phyloP scores from a whole-genome alignment of 106 monocot genomes.

The Hemerocallis citrina region DNA sequence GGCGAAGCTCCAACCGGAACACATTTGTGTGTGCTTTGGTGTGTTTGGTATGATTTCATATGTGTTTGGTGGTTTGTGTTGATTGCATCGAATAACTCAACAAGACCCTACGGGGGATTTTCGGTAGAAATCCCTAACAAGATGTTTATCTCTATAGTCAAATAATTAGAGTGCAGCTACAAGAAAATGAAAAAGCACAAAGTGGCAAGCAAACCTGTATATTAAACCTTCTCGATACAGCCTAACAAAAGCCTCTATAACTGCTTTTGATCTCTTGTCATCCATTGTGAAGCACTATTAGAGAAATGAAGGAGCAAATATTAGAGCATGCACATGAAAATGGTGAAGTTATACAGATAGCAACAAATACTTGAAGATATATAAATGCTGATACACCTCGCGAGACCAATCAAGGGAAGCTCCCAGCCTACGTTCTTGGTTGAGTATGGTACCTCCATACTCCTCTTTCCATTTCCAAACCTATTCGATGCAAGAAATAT shows the following conservation, averaged over 20 bases:
- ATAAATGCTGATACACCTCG: constrained; percentile 35
- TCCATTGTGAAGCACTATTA: constrained; percentile 25
- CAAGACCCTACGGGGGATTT: too few relatives aligned
- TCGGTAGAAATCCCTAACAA: too few relatives aligned
- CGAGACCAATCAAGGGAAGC: constrained; percentile 98
- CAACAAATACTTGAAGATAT: neutral
- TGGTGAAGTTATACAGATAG: neutral
- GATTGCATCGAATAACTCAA: too few relatives aligned
- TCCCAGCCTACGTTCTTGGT: constrained; percentile 78
- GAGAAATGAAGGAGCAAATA: neutral
- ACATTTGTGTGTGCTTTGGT: too few relatives aligned
- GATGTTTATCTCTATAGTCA: too few relatives aligned
- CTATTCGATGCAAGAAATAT: constrained; percentile 19
- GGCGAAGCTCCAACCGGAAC: too few relatives aligned
- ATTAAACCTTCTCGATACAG: constrained; percentile 25
- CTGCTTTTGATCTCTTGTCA: constrained; percentile 19
- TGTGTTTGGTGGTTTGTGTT: too few relatives aligned
- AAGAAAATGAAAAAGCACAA: too few relatives aligned
- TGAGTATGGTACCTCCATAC: constrained; percentile 91
- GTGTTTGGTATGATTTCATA: too few relatives aligned
- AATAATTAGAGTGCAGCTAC: too few relatives aligned
- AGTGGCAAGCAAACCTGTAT: constrained; percentile 18
- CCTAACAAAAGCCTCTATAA: constrained; percentile 23
- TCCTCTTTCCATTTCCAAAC: constrained; percentile 98
- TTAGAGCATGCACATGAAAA: neutral